phyloP scores from a whole-genome alignment of 129 eudicot genomes.

The Apium graveolens region DNA sequence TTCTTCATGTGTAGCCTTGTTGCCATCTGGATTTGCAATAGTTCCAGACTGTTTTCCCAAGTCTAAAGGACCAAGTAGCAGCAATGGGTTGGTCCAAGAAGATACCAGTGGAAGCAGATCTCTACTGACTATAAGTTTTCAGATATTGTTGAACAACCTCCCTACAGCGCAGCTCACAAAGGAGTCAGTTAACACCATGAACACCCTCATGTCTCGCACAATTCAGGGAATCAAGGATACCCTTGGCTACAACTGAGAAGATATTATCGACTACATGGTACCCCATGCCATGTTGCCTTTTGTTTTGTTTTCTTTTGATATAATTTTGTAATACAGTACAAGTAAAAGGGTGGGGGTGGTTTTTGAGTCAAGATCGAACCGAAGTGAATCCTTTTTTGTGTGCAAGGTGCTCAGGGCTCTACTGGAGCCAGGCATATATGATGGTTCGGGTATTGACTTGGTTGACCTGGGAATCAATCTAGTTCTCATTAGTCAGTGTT shows the following conservation, averaged over 20 bases:
- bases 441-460: constrained; percentile 98
- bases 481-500: constrained; percentile 15
- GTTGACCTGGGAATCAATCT: constrained; percentile 29
- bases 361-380: constrained; percentile 97
- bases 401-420: not conserved
- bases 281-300: not conserved
- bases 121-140: constrained; percentile 64
- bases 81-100: constrained; percentile 9
- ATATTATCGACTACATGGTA: not conserved
- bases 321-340: not conserved
- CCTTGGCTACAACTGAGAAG: constrained; percentile 34
- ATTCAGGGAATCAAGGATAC: constrained; percentile 52
- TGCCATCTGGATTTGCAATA: constrained; percentile 78
- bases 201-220: constrained; percentile 53
- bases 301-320: not conserved
- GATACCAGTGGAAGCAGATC: constrained; percentile 33
- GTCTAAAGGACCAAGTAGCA: constrained; percentile 16
- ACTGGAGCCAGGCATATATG: not conserved
- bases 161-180: constrained; percentile 47
- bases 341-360: constrained; percentile 13
- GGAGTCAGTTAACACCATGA: constrained; percentile 58
- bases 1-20: constrained; percentile 40
- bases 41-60: constrained; percentile 51
- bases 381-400: constrained; percentile 19
- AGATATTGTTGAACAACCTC: constrained; percentile 45